Evolutionary conservation across 2,329 filamentous ascomycete species (phyloP).

Genomic region (Aspergillus pseudoviridinutans): DNA sequence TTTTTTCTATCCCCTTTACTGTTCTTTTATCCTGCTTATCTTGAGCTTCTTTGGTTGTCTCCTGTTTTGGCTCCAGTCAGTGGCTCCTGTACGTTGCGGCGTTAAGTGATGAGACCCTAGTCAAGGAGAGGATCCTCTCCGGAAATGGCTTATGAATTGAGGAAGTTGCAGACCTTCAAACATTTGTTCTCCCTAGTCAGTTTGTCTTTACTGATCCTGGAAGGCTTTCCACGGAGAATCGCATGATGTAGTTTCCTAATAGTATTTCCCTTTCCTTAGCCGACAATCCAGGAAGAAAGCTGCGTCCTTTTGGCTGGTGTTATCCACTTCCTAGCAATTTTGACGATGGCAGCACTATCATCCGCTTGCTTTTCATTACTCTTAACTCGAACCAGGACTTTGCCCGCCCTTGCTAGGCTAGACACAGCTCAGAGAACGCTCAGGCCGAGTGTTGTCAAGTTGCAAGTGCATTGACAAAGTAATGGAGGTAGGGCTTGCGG

Average conservation of each 20-base stretch:
- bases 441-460: no score
- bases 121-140: constrained; percentile 7
- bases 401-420: no score
- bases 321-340: no score
- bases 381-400: no score
- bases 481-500: no score
- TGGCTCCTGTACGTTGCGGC: constrained; percentile 8
- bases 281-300: neutral
- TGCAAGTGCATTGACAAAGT: no score
- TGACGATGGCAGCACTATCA: no score
- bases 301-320: neutral
- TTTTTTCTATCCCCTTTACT: constrained; percentile 8
- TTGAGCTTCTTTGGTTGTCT: constrained; percentile 4
- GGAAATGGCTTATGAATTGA: constrained; percentile 17
- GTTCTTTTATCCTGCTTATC: constrained; percentile 10
- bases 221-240: neutral
- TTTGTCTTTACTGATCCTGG: neutral
- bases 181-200: neutral
- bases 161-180: constrained; percentile 7
- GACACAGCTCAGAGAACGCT: no score
- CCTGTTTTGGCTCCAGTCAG: constrained; percentile 4
- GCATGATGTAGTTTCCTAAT: neutral
- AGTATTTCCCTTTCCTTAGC: neutral
- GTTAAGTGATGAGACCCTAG: constrained; percentile 10
- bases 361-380: no score